Conservation (phyloP, 2,329 filamentous ascomycete genomes). For the Mollisia scopiformis region DNA sequence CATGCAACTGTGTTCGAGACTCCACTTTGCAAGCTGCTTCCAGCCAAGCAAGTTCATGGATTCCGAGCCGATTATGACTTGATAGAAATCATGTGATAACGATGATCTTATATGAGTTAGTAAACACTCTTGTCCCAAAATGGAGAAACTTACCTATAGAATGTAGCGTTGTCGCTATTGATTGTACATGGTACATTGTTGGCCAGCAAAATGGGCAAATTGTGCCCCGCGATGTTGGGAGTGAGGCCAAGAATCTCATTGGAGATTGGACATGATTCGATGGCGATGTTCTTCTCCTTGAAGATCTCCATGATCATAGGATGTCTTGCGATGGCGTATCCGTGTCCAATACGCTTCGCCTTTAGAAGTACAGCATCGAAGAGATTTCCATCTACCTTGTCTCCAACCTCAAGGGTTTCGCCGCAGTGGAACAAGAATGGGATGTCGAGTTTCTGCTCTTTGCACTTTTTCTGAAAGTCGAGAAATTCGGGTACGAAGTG, state of each 20-base stretch:
- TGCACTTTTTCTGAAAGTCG: slow-evolving; percentile 57
- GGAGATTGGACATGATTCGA: slow-evolving; percentile 79
- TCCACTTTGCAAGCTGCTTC: slow-evolving; percentile 70
- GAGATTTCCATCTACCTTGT: slow-evolving; percentile 67
- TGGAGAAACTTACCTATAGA: slow-evolving; percentile 61
- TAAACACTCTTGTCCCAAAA: background rate
- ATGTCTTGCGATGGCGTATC: slow-evolving; percentile 70
- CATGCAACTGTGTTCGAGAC: slow-evolving; percentile 62
- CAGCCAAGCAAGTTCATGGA: slow-evolving; percentile 71
- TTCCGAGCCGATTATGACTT: slow-evolving; percentile 69
- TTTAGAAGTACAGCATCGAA: slow-evolving; percentile 68
- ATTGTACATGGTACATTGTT: slow-evolving; percentile 74
- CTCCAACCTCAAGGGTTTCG: slow-evolving; percentile 70
- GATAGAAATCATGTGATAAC: slow-evolving; percentile 77
- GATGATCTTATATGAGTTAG: slow-evolving; percentile 55
- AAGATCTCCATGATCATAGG: slow-evolving; percentile 68
- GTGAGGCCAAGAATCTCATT: slow-evolving; percentile 77
- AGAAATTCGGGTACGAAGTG: slow-evolving; percentile 59
- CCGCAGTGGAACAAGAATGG: slow-evolving; percentile 79
- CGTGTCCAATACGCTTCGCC: slow-evolving; percentile 73
- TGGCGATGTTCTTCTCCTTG: slow-evolving; percentile 64
- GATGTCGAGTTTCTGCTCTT: slow-evolving; percentile 53
- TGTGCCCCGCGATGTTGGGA: slow-evolving; percentile 64
- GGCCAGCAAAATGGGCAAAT: slow-evolving; percentile 70
- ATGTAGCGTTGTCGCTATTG: slow-evolving; percentile 74